Conservation (phyloP, 106 monocot genomes). For the Dendrobium catenatum region DNA sequence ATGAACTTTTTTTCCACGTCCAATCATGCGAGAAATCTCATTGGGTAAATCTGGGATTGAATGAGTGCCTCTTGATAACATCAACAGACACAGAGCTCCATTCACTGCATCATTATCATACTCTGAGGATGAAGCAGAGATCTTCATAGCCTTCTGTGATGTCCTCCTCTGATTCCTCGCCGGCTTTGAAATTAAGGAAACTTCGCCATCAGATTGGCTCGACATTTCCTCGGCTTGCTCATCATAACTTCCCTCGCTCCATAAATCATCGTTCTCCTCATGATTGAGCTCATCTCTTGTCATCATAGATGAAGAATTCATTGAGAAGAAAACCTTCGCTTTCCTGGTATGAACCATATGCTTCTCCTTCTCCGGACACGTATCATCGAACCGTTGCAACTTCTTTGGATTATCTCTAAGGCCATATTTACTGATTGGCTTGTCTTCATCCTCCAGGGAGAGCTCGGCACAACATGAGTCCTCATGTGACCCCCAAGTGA, state of each 20-base stretch:
- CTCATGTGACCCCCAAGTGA: conserved; percentile 52
- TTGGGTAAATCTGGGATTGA: not conserved
- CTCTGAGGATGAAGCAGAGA: not conserved
- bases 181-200: no score
- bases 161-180: no score
- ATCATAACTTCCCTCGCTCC: not conserved
- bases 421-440: not conserved
- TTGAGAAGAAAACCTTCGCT: not conserved
- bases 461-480: conserved; percentile 15
- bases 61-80: conserved; percentile 22
- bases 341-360: not conserved
- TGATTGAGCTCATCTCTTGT: not conserved
- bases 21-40: not conserved
- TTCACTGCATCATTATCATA: not conserved
- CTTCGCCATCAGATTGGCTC: no score
- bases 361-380: not conserved
- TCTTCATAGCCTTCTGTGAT: no score
- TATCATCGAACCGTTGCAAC: not conserved
- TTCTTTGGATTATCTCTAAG: not conserved
- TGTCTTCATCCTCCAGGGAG: conserved; percentile 2
- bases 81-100: conserved; percentile 20
- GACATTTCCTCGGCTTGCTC: no score
- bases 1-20: not conserved
- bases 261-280: not conserved
- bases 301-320: not conserved